Evolutionary conservation across 140 eudicot genomes (phyloP).

Genomic region (Bidens hawaiensis): DNA sequence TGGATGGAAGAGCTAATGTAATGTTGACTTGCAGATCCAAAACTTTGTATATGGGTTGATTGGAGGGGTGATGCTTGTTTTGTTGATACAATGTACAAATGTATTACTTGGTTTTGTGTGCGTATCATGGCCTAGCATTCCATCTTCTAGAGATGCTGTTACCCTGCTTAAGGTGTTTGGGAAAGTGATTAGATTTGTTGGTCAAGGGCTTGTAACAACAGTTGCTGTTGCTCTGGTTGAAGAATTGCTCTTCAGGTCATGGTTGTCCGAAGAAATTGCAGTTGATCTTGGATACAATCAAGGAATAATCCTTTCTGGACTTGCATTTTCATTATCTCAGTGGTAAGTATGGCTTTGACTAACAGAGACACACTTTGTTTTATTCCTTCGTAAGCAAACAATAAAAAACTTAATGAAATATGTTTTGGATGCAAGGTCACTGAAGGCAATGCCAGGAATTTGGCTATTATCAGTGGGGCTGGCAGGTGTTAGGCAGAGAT

Average conservation of each 20-base stretch:
- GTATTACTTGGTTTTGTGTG: slow-evolving; percentile 50
- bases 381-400: background rate
- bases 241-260: slow-evolving; percentile 84
- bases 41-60: slow-evolving; percentile 46
- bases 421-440: slow-evolving; percentile 47
- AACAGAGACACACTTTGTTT: background rate
- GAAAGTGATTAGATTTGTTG: slow-evolving; percentile 25
- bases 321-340: slow-evolving; percentile 68
- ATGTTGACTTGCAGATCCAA: slow-evolving; percentile 42
- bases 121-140: slow-evolving; percentile 47
- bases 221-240: slow-evolving; percentile 58
- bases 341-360: slow-evolving; percentile 41
- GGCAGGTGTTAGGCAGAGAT: slow-evolving; percentile 63
- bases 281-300: slow-evolving; percentile 69
- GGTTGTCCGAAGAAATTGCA: slow-evolving; percentile 82
- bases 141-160: slow-evolving; percentile 39
- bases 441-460: slow-evolving; percentile 68
- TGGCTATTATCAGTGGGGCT: slow-evolving; percentile 76
- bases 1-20: slow-evolving; percentile 12
- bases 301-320: slow-evolving; percentile 82
- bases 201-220: slow-evolving; percentile 66
- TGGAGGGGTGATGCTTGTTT: slow-evolving; percentile 69
- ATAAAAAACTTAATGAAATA: background rate
- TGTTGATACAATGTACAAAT: slow-evolving; percentile 48
- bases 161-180: slow-evolving; percentile 42